Evolutionary conservation across 2,329 filamentous ascomycete species (phyloP).

Genomic region (Calonectria fujianensis): DNA sequence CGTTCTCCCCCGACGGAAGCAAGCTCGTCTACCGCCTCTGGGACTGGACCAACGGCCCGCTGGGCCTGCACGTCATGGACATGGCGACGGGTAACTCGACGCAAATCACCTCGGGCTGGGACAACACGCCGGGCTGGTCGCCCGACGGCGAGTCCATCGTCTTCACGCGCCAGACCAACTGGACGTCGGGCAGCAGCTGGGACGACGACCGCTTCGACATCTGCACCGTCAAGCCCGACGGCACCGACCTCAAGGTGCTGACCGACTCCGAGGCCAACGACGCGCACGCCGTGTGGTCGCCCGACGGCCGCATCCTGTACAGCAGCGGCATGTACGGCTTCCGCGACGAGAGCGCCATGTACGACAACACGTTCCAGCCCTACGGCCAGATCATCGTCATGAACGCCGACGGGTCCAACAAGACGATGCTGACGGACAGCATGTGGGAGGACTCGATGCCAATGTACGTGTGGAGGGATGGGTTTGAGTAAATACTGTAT

Average conservation of each 20-base stretch:
- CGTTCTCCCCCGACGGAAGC: conserved; percentile 30
- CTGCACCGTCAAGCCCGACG: conserved; percentile 30
- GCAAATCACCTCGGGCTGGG: conserved; percentile 24
- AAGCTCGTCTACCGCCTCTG: conserved; percentile 37
- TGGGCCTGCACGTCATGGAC: conserved; percentile 32
- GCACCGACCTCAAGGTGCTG: conserved; percentile 24
- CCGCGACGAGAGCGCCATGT: conserved; percentile 29
- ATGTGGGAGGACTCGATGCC: conserved; percentile 40
- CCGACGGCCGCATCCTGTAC: conserved; percentile 32
- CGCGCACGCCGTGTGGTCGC: conserved; percentile 30
- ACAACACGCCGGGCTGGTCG: conserved; percentile 34
- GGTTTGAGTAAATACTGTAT: conserved; percentile 20
- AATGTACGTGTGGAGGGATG: conserved; percentile 32
- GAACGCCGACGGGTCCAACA: conserved; percentile 34
- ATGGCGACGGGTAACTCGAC: conserved; percentile 16
- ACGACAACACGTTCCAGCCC: conserved; percentile 35
- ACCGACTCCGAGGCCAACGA: conserved; percentile 35
- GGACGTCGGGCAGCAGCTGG: conserved; percentile 34
- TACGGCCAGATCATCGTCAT: conserved; percentile 32
- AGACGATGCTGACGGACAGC: conserved; percentile 37
- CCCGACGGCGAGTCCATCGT: conserved; percentile 35
- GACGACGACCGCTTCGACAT: conserved; percentile 33
- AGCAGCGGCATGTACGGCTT: conserved; percentile 38
- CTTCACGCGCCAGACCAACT: conserved; percentile 37
- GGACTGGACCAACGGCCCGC: conserved; percentile 33